Conservation (phyloP, 345 rosid species). For the Gossypium bickii region DNA sequence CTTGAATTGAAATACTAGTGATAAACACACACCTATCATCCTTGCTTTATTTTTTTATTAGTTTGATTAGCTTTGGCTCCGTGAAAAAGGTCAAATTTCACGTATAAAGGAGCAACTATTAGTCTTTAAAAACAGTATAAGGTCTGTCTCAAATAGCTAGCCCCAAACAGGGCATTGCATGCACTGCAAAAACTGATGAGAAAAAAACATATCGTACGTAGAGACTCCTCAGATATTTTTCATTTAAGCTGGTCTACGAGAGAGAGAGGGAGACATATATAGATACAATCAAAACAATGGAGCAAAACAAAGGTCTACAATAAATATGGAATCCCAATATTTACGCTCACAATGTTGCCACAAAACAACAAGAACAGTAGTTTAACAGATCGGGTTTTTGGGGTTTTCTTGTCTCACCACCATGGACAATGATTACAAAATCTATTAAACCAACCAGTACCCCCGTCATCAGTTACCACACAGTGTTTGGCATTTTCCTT, state of each 20-base stretch:
- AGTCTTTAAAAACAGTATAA: not conserved
- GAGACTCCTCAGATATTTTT: not conserved
- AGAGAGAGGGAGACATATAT: too few species aligned
- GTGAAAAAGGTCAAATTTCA: not conserved
- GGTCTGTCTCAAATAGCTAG: not conserved
- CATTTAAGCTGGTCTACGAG: too few species aligned
- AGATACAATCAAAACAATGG: not conserved
- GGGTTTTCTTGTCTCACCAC: slow-evolving; percentile 13
- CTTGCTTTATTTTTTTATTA: not conserved
- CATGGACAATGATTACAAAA: slow-evolving; percentile 14
- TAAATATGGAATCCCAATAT: not conserved
- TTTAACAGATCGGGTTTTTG: not conserved
- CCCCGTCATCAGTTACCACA: not conserved
- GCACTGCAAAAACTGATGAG: not conserved
- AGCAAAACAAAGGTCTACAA: not conserved
- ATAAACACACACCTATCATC: not conserved
- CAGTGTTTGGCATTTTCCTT: slow-evolving; percentile 4
- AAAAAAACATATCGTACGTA: not conserved
- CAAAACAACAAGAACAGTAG: slow-evolving; percentile 6
- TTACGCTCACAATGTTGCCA: not conserved
- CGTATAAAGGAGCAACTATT: not conserved
- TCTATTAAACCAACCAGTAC: slow-evolving; percentile 10
- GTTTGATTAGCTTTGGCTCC: not conserved
- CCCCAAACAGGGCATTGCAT: not conserved
- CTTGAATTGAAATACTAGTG: not conserved